Evolutionary conservation across 2,329 filamentous ascomycete species (phyloP), one percentile per base, ranked within the genome.

Genomic region (Zalaria sp.): DNA sequence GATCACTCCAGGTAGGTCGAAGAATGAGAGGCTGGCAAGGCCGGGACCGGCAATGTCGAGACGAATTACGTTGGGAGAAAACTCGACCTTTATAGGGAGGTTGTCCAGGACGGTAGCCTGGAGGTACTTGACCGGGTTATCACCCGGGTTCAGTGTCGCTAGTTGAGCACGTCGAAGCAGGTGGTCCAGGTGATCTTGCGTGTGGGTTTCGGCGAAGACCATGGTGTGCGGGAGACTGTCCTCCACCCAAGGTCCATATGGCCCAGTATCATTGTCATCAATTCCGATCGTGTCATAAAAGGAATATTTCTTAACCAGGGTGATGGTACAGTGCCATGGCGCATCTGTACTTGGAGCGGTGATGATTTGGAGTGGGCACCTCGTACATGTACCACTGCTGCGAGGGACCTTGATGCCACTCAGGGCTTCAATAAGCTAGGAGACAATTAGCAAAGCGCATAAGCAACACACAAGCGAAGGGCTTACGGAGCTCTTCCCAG

Each of bases 1-100:
- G 46, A 93, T 89, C 0, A 93, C 77, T 0, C 87, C 87, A 0
- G 87, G 87, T 0, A 94, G 68, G 46, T 94, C 87, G 46, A 84
- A 89, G 51, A 94, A 93, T 0, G 81, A 85, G 0, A 94, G 57
- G 4, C 84, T 77, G 0, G 84, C 80, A 0, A 89, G 69, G 0
- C 68, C 69, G 0, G 82, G 81, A 0, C 80, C 81, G 0, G 76
- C 76, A 26, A 94, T 86, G 40, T 86, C 75, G 0, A 94, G 65
- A 0, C 79, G 73, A 0, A 94, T 79, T 0, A 87, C 71, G 48
- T 94, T 94, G 0, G 87, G 87, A 0, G 81, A 86, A 49, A 93
- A 93, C 5, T 83, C 77, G 0, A 80, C 77, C 4, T 74, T 60
- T 0, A 69, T 11, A 1, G 29, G 28, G 29, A 37, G 26, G 6